A percentile compares a stretch with the other conserved stretches of the same genome.
Evolutionary conservation across 2,329 filamentous ascomycete species (phyloP).

Genomic region (Bipolaris sorokiniana): DNA sequence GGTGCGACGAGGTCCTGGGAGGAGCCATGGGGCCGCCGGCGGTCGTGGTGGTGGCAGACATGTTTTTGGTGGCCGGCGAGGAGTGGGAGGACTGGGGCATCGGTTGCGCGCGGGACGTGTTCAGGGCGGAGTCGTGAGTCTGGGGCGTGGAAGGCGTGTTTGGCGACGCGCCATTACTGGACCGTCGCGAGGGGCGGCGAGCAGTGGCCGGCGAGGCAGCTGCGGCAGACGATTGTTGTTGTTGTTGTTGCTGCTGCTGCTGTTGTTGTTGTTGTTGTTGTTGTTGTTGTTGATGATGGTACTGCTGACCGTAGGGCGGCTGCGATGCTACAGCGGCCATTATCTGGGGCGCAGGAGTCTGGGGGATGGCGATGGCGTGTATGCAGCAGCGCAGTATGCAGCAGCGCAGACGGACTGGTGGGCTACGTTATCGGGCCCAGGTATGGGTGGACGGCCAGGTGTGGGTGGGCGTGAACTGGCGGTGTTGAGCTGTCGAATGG

Average conservation of each 20-base stretch:
- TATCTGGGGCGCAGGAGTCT: constrained; percentile 16
- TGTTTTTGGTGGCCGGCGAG: constrained; percentile 54
- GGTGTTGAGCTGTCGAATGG: constrained; percentile 27
- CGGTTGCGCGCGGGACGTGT: constrained; percentile 53
- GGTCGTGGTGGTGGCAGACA: constrained; percentile 62
- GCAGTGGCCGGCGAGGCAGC: constrained; percentile 46
- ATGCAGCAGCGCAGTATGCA: constrained; percentile 4
- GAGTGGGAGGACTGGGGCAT: constrained; percentile 39
- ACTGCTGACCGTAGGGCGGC: constrained; percentile 43
- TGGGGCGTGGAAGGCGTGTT: constrained; percentile 47
- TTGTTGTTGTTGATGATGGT: constrained; percentile 34
- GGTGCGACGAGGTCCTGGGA: constrained; percentile 80
- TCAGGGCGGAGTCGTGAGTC: constrained; percentile 44
- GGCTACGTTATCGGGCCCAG: constrained; percentile 11
- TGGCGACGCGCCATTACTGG: constrained; percentile 51
- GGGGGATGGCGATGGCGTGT: constrained; percentile 1
- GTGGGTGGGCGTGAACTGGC: constrained; percentile 15
- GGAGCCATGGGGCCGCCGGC: constrained; percentile 69
- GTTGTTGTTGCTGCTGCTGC: background rate
- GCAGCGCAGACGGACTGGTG: constrained; percentile 9
- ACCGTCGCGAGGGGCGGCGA: constrained; percentile 43
- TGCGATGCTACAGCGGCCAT: constrained; percentile 50
- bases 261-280: too few species aligned
- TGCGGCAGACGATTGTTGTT: background rate
- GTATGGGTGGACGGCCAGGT: constrained; percentile 16